Evolutionary conservation across 495 filamentous ascomycete species (phyloP), one percentile per base, ranked within the genome.

Genomic region (Apiosordaria backusii): DNA sequence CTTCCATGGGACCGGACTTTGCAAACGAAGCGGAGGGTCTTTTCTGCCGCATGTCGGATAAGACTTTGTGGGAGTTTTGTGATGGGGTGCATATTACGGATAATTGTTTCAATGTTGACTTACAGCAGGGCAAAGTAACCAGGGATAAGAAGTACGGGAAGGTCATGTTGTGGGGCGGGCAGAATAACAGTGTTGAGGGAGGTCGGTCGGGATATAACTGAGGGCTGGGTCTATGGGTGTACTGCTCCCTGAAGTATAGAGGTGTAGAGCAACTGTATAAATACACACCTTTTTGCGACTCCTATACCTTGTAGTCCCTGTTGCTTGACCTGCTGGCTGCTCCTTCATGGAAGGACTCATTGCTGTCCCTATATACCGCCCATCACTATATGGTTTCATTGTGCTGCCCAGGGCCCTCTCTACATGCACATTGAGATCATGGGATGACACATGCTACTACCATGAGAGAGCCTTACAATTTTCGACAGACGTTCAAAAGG

Each of bases 11-110:
- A 3, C 75, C 76, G 2, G 75, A 77, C 67, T 74, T 76, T 63
- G 26, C 76, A 13, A 69, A 72, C 61, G 50, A 26, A 1, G 58
- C 40, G 13, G 61, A 70, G 52, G 62, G 67, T 13, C 65, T 68
- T 0, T 77, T 77, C 67, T 78, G 74, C 50, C 67, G 72, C 24
- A 77, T 78, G 75, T 57, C 67, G 9, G 72, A 75, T 57, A 76
- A 75, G 69, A 68, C 66, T 21, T 45, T 73, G 23, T 63, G 27
- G 52, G 52, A 3, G 18, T 67, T 67, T 21, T 67, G 65, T 27
- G 55, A 29, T 24, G 54, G 23, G 1, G 26, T 13, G 16, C 10
- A 50, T 26, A 16, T 5, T 1, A 45, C 35, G 54, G 57, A 60
- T 21, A 40, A 60, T 27, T 65, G 63, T 25, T 65, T 65, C 29